Evolutionary conservation across 2,329 filamentous ascomycete genomes (phyloP), one percentile per base, ranked within the genome.

Genomic region (Xylariaceae sp.): DNA sequence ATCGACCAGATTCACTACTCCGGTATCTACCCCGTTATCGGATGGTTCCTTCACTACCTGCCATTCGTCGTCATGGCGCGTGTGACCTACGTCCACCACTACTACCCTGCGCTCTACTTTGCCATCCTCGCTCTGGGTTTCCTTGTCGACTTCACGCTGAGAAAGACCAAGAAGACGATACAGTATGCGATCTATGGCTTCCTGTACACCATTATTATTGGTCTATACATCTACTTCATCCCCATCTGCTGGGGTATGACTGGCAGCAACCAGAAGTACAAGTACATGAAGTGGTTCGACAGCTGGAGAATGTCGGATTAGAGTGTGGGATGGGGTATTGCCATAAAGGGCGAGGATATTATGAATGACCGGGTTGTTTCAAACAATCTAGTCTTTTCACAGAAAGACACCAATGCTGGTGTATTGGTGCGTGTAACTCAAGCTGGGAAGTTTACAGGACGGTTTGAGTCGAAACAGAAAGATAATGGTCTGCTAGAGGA

Each of bases 41-140:
- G 94, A 63, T 99, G 94, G 94, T 87, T 96, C 76, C 82, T 99
- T 53, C 94, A 99, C 77, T 99, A 97, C 74, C 78, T 96, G 63
- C 94, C 94, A 0, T 99, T 97, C 76, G 85, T 96, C 70, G 86
- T 94, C 71, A 99, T 99, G 95, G 94, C 92, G 9, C 90, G 94
- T 81, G 94, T 99, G 62, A 99, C 94, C 13, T 99, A 99, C 71
- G 94, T 99, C 57, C 94, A 99, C 75, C 94, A 99, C 79, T 99
- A 99, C 81, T 99, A 97, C 75, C 94, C 94, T 9, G 94, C 94
- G 8, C 84, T 99, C 9, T 99, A 97, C 80, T 99, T 97, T 74
- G 92, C 94, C 69, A 96, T 99, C 66, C 80, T 99, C 51, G 85
- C 84, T 13, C 85, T 92, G 63, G 93, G 92, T 56, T 99, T 99